phyloP scores from a whole-genome alignment of 148 eudicot genomes.

The Chenopodium quinoa region DNA sequence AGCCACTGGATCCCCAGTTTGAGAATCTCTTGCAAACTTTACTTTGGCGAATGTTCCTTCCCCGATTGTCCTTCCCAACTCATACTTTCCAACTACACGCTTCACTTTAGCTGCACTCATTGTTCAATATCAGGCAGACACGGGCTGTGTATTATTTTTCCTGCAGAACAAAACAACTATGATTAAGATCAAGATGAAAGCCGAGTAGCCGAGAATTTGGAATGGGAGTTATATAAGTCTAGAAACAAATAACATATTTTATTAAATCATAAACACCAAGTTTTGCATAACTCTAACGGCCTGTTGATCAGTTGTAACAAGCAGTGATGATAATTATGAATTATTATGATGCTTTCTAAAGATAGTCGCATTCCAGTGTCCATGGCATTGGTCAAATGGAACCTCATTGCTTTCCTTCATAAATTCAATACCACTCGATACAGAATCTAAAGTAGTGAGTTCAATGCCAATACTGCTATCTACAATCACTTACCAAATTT shows the following conservation, averaged over 20 bases:
- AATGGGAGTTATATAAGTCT: background rate
- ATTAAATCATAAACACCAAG: background rate
- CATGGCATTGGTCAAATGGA: background rate
- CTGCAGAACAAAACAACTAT: background rate
- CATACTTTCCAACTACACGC: conserved; percentile 82
- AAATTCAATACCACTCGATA: no score
- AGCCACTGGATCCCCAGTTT: conserved; percentile 85
- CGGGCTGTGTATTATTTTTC: background rate
- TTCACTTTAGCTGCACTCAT: conserved; percentile 69
- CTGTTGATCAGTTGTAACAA: no score
- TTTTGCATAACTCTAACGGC: background rate
- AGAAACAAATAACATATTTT: background rate
- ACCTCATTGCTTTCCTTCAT: background rate
- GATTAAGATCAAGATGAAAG: background rate
- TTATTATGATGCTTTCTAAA: no score
- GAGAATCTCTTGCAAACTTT: conserved; percentile 80
- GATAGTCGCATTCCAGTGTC: no score
- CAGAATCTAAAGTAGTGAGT: no score
- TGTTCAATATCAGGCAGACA: conserved; percentile 6
- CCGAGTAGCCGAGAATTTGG: background rate
- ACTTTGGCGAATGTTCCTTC: conserved; percentile 99
- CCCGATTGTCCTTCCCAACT: conserved; percentile 92
- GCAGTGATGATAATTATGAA: no score
- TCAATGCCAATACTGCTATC: no score
- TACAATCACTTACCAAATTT: no score